Conservation (phyloP, 225 moss, liverwort and hornwort species). For the Ulota crispa region DNA sequence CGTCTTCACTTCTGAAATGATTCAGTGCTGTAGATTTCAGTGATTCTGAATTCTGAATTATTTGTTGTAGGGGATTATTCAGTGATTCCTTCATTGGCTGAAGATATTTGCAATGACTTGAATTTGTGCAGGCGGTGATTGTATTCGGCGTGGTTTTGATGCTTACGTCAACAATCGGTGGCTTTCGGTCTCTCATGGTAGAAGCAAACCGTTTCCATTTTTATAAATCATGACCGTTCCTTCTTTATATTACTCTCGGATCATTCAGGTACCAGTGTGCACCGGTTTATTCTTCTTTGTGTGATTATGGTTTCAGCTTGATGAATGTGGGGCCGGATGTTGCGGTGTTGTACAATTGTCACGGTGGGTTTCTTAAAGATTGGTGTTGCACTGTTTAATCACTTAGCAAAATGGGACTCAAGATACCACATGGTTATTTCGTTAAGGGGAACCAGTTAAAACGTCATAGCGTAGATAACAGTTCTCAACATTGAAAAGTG, state of each 20-base stretch:
- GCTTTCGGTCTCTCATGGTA: slow-evolving; percentile 39
- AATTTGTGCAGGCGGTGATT: slow-evolving; percentile 41
- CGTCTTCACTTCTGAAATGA: not conserved
- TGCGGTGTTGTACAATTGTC: not conserved
- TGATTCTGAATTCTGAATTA: not conserved
- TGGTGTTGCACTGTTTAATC: not conserved
- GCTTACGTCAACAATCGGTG: slow-evolving; percentile 48
- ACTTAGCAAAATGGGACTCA: not conserved
- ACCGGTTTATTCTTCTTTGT: not conserved
- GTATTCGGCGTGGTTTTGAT: slow-evolving; percentile 41
- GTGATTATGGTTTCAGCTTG: not conserved
- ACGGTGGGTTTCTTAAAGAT: not conserved
- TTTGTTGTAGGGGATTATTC: not conserved
- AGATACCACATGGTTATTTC: not conserved
- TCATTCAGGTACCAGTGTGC: not conserved
- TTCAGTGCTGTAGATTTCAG: not conserved
- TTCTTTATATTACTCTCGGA: not conserved
- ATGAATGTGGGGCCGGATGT: not conserved
- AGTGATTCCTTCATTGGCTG: not conserved
- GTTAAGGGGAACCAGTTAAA: no score
- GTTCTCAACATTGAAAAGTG: no score
- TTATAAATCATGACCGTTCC: slow-evolving; percentile 31
- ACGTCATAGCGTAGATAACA: no score
- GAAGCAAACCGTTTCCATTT: slow-evolving; percentile 38
- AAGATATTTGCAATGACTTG: slow-evolving; percentile 1